Evolutionary conservation across 1,139 yeast genomes (phyloP), one percentile per base, ranked within the genome.

Genomic region (Taphrina flavorubra): DNA sequence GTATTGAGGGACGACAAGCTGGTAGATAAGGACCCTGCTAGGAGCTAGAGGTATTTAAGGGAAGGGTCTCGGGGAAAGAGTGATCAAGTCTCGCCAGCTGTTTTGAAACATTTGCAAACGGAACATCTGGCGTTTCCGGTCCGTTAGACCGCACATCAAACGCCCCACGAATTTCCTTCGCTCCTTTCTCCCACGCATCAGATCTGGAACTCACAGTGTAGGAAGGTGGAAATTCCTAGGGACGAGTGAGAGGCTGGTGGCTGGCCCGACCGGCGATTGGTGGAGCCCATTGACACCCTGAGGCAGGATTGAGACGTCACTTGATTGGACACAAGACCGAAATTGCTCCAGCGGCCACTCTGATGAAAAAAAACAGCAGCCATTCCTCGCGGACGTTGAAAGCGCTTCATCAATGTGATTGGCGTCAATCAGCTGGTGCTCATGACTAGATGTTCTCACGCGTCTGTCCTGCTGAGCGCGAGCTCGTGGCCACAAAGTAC

Each of bases 81-180:
- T 53, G 58, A 53, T 53, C 58, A 53, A 16, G 25, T 16, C 34
- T 25, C 13, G 25, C 25, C 18, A 36, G 34, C 58, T 53, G 58
- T 53, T 53, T 53, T 53, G 58, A 25, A 53, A 53, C 58, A 53
- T 53, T 53, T 53, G 58, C 58, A 53, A 53, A 53, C 58, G 58
- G 58, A 53, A 53, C 58, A 34, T 36, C 58, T 53, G 58, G 58
- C 58, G 58, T 53, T 53, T 53, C 58, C 53, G 53, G 53, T 49
- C 53, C 53, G 53, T 49, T 49, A 25, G 36, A 49, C 53, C 53
- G 53, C 53, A 49, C 53, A 20, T 49, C 53, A 49, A 49, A 49
- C 53, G 53, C 53, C 53, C 53, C 31, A 20, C 53, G 36, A 25
- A 49, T 10, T 49, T 20, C n/a, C 36, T n/a, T 49, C 36, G 31